These are phyloP conservation scores for Mucor indicus DNA, from an alignment of 371 early-diverging fungal genomes.

Conservation along the genomic window DNA sequence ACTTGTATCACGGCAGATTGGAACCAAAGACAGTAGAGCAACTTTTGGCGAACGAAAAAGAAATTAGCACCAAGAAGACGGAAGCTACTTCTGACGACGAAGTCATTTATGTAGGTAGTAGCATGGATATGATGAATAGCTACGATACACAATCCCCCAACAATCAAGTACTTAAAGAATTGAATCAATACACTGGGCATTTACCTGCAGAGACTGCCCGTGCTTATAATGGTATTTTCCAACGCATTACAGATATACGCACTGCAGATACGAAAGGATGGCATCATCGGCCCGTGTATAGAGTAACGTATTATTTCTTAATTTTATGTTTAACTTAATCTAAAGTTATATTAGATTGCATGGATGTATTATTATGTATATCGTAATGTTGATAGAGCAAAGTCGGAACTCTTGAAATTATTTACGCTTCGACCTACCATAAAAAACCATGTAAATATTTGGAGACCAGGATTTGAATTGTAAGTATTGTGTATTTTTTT, in stretches of 20 bases:
- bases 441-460: slow-evolving; percentile 59
- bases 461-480: slow-evolving; percentile 74
- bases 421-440: slow-evolving; percentile 54
- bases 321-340: no score
- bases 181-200: not conserved
- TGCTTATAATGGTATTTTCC: slow-evolving; percentile 45
- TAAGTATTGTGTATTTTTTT: slow-evolving; percentile 13
- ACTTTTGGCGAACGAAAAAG: slow-evolving; percentile 5
- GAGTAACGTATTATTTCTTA: slow-evolving; percentile 41
- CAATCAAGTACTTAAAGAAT: not conserved
- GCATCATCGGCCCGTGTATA: slow-evolving; percentile 67
- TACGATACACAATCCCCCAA: not conserved
- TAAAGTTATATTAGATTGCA: no score
- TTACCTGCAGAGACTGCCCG: slow-evolving; percentile 15
- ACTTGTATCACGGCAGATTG: slow-evolving; percentile 39
- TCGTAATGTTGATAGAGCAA: slow-evolving; percentile 55
- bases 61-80: not conserved
- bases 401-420: slow-evolving; percentile 50
- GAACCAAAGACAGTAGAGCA: slow-evolving; percentile 24
- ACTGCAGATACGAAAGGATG: slow-evolving; percentile 56
- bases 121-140: not conserved
- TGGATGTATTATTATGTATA: slow-evolving; percentile 62
- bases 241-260: slow-evolving; percentile 47
- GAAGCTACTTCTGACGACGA: not conserved
- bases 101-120: not conserved